phyloP scores from a whole-genome alignment of 257 asterid genomes.

The Pogostemon cablin region DNA sequence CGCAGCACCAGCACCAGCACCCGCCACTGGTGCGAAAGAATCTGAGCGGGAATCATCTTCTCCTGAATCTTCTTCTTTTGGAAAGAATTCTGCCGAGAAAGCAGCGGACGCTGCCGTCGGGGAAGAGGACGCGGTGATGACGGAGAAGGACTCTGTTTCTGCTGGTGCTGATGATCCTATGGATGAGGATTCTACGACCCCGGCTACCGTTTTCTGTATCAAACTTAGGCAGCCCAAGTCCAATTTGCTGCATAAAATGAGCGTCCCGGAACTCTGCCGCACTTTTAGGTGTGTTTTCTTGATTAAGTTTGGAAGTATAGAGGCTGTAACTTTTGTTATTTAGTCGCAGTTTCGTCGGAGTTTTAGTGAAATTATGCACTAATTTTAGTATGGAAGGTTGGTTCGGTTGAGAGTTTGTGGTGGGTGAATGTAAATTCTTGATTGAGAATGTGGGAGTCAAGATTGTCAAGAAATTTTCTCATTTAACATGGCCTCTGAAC shows the following conservation, averaged over 20 bases:
- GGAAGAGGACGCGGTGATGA: constrained; percentile 51
- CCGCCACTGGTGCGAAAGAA: constrained; percentile 47
- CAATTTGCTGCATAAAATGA: constrained; percentile 85
- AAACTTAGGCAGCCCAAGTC: constrained; percentile 81
- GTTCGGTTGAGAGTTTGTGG: constrained; percentile 9
- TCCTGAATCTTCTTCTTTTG: constrained; percentile 43
- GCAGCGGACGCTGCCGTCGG: constrained; percentile 29
- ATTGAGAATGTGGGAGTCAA: neutral
- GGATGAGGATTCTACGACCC: constrained; percentile 64
- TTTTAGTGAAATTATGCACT: constrained; percentile 15
- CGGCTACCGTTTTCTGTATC: constrained; percentile 78
- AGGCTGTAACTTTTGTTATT: constrained; percentile 11
- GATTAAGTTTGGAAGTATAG: constrained; percentile 11
- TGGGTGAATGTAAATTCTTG: constrained; percentile 5
- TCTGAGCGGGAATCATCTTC: constrained; percentile 55
- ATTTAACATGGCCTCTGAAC: constrained; percentile 7
- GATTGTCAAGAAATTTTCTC: constrained; percentile 9
- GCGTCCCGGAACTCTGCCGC: constrained; percentile 98
- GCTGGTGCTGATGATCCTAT: constrained; percentile 53
- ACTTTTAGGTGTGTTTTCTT: constrained; percentile 69
- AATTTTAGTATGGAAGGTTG: constrained; percentile 20
- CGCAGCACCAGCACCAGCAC: constrained; percentile 39
- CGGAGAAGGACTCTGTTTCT: constrained; percentile 52
- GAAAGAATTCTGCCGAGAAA: constrained; percentile 42
- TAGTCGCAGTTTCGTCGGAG: constrained; percentile 13